Conservation (phyloP, 2,329 filamentous ascomycete species). For the Sporothrix protearum region DNA sequence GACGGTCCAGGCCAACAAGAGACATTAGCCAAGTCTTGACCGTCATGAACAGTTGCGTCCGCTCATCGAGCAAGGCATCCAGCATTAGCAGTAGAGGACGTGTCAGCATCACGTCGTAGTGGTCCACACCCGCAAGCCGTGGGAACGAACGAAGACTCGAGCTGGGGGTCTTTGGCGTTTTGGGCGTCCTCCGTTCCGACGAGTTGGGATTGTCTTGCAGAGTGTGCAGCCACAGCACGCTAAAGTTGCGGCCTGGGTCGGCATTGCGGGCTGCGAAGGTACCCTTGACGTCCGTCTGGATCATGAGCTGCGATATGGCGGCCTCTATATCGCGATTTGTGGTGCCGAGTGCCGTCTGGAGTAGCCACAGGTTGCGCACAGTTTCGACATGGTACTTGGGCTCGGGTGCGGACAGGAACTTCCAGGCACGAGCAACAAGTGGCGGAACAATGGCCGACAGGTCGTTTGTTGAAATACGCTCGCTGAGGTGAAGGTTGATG, state of each 20-base stretch:
- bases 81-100: constrained; percentile 78
- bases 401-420: constrained; percentile 71
- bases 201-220: constrained; percentile 54
- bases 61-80: constrained; percentile 70
- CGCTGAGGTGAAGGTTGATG: constrained; percentile 53
- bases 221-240: constrained; percentile 78
- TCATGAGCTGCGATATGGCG: constrained; percentile 66
- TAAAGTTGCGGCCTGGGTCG: constrained; percentile 66
- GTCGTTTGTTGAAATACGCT: constrained; percentile 50
- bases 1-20: constrained; percentile 58
- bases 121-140: constrained; percentile 53
- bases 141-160: constrained; percentile 37
- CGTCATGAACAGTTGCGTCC: constrained; percentile 70
- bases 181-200: constrained; percentile 49
- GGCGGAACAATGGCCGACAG: constrained; percentile 62
- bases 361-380: constrained; percentile 77
- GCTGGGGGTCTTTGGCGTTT: constrained; percentile 45
- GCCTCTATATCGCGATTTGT: constrained; percentile 75
- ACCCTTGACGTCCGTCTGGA: constrained; percentile 49
- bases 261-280: constrained; percentile 48
- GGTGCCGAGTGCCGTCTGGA: constrained; percentile 68
- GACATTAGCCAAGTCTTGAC: constrained; percentile 76
- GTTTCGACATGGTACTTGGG: constrained; percentile 95
- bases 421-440: constrained; percentile 72
- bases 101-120: constrained; percentile 71